Base-by-base conservation (phyloP, 768 basidiomycete species). In the Naganishia vishniacii region DNA sequence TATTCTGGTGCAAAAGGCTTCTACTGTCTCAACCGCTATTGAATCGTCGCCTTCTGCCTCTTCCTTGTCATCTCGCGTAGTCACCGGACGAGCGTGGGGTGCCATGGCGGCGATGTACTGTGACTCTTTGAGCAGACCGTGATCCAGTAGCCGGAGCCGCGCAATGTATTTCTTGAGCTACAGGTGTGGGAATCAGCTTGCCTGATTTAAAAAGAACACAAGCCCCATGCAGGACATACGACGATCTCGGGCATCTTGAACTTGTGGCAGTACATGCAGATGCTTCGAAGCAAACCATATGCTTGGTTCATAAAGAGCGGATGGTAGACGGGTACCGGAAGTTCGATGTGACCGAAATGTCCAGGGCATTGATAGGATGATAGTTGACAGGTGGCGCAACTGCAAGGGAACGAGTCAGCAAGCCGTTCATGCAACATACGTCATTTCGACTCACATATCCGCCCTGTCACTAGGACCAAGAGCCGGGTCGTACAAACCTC, bases 301-400 rank as follows among this genome's bases (percentile, higher is more conserved):
- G 88, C 86, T 71, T 93, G 89, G 32, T 82, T 81, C 85, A 98
- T 91, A 79, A 98, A 99, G 41, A 99, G 80, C 0, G 95, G 95
- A 73, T 99, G 94, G 74, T 89, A 98, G 2, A 98, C 90, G 15
- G 95, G 93, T 18, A 88, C 84, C 20, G 94, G 92, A 6, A 99
- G 83, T 66, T 97, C 91, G 66, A 99, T 94, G 78, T 98, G 95
- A 23, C 95, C 95, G 79, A 88, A 99, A 78, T 99, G 95, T 18
- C 95, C 95, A 1, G 95, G 93, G 77, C 95, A 99, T 65, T 87
- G 87, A 80, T 87, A 98, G 73, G 91, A 94, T 48, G 85, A 89
- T 71, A 95, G 83, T 64, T 83, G 87, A 75, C 95, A 99, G 78
- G 95, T 95, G 67, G 88, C 81, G 76, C 95, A 99, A 65, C 94